Percentiles rank a stretch among this genome's conserved stretches.
Evolutionary conservation across 352 stramenopile species (phyloP).

Genomic region (Phytophthora pseudosyringae): DNA sequence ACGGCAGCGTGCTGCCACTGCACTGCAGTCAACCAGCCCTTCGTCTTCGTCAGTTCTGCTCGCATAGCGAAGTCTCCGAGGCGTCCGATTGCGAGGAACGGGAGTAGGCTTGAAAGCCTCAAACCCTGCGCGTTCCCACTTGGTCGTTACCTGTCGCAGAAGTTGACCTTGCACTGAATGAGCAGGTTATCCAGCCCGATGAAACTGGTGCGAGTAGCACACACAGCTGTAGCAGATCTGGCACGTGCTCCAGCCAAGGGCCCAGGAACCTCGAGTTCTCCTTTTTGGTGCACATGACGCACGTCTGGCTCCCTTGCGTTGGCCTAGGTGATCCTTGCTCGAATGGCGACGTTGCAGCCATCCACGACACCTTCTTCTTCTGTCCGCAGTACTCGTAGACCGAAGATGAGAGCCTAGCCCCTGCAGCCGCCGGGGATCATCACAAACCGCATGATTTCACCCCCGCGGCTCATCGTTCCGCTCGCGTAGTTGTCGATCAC

Average conservation of each 20-base stretch:
- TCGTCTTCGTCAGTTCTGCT: too few relatives aligned
- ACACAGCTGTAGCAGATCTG: slow-evolving; percentile 40
- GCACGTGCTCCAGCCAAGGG: slow-evolving; percentile 33
- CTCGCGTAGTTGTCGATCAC: slow-evolving; percentile 42
- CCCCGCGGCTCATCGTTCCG: slow-evolving; percentile 29
- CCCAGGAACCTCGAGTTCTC: slow-evolving; percentile 24
- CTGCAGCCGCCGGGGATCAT: slow-evolving; percentile 26
- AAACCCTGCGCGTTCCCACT: slow-evolving; percentile 32
- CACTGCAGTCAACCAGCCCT: too few relatives aligned
- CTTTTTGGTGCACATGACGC: slow-evolving; percentile 34
- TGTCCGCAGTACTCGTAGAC: slow-evolving; percentile 52
- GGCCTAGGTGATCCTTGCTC: neutral
- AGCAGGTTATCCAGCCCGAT: slow-evolving; percentile 31
- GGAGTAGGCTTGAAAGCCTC: slow-evolving; percentile 19
- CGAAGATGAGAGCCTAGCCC: slow-evolving; percentile 35
- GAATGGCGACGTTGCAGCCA: slow-evolving; percentile 27
- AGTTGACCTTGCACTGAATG: slow-evolving; percentile 41
- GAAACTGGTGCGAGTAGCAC: slow-evolving; percentile 44
- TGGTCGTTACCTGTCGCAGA: slow-evolving; percentile 40
- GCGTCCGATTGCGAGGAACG: neutral
- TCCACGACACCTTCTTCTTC: slow-evolving; percentile 65
- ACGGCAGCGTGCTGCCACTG: too few relatives aligned
- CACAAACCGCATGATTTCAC: slow-evolving; percentile 35
- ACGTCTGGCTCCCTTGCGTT: slow-evolving; percentile 1
- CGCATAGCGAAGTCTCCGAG: too few relatives aligned